These are phyloP conservation scores for Boehmeria nivea DNA, from an alignment of 306 rosid genomes.

Conservation along the genomic window DNA sequence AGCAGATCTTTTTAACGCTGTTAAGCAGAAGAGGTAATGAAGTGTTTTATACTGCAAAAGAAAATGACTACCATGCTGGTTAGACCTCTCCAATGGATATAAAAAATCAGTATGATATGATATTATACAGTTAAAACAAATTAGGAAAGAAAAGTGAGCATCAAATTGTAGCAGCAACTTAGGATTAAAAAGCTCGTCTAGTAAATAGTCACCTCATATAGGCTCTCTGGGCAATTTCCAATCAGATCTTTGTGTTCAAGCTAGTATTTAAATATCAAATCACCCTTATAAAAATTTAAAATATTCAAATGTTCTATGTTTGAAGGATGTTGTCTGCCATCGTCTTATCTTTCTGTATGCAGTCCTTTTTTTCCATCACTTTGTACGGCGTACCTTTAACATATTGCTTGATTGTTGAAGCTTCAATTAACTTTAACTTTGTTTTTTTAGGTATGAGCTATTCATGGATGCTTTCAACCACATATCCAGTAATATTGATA, in stretches of 20 bases:
- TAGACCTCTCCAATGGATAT: too few species aligned
- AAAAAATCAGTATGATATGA: constrained; percentile 5
- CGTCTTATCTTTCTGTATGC: not conserved
- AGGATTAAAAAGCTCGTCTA: not conserved
- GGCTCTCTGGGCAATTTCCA: not conserved
- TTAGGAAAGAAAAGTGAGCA: not conserved
- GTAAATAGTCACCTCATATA: not conserved
- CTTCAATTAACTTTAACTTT: not conserved
- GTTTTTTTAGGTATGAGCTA: constrained; percentile 48
- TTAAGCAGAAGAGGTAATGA: constrained; percentile 73
- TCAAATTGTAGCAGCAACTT: not conserved
- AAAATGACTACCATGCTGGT: not conserved
- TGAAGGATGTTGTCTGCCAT: not conserved
- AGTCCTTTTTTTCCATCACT: not conserved
- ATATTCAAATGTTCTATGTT: not conserved
- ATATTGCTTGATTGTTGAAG: not conserved
- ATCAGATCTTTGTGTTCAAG: not conserved
- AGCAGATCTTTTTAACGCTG: constrained; percentile 61
- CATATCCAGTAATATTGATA: constrained; percentile 73
- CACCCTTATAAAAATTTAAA: too few species aligned
- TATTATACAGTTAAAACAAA: not conserved
- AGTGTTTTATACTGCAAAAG: constrained; percentile 14
- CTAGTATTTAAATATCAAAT: too few species aligned
- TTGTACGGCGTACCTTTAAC: not conserved
- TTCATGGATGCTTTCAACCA: constrained; percentile 95